Conservation (phyloP, 176 grass and related monocot genomes). For the Metroxylon sagu region DNA sequence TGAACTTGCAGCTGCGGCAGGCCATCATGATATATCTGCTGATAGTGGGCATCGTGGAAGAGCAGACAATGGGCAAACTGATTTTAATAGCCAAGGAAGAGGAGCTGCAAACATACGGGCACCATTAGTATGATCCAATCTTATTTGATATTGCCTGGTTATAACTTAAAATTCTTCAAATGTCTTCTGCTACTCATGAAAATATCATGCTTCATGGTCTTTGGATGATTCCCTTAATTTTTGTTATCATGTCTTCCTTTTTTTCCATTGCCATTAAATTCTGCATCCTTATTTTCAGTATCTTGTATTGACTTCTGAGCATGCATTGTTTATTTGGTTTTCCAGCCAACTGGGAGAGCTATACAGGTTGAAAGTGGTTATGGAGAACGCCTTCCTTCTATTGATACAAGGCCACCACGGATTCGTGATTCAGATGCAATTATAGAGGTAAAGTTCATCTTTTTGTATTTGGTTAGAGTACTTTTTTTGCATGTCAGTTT, state of each 20-base stretch:
- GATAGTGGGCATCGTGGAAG: conserved; percentile 38
- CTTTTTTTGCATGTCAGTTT: conserved; percentile 1
- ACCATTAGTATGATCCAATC: conserved; percentile 36
- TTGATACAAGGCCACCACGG: conserved; percentile 62
- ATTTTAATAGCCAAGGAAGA: conserved; percentile 66
- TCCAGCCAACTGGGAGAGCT: conserved; percentile 85
- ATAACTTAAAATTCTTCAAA: conserved; percentile 2
- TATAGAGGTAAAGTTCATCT: conserved; percentile 69
- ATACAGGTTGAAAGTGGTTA: conserved; percentile 86
- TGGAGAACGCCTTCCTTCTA: conserved; percentile 72
- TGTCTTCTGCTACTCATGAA: too few relatives aligned
- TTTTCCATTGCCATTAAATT: neutral
- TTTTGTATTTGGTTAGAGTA: conserved; percentile 10
- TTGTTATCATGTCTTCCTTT: neutral
- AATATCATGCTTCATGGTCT: neutral
- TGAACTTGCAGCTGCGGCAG: conserved; percentile 85
- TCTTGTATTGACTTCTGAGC: too few relatives aligned
- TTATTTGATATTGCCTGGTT: conserved; percentile 1
- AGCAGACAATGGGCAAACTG: conserved; percentile 33
- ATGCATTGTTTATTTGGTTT: conserved; percentile 20
- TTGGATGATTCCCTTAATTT: neutral
- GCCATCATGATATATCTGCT: conserved; percentile 49
- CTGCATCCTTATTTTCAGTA: too few relatives aligned
- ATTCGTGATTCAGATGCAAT: conserved; percentile 87
- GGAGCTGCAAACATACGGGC: conserved; percentile 34